These are phyloP conservation scores for Hamamelis virginiana DNA, from an alignment of 164 flowering plant genomes.

Conservation along the genomic window DNA sequence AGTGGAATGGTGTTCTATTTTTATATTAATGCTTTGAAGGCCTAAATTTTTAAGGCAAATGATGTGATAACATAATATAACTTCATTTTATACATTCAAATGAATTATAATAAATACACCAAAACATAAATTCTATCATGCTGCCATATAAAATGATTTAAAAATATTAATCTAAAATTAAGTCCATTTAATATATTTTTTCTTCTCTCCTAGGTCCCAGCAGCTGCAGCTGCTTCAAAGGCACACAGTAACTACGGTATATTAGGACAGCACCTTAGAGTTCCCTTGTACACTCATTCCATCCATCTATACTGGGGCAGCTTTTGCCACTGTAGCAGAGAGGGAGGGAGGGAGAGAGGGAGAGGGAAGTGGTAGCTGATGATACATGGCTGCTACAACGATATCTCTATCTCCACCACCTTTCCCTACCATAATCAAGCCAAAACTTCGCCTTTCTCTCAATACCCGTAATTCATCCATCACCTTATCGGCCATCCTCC, in stretches of 20 bases:
- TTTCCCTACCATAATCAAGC: conserved; percentile 17
- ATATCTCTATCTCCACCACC: conserved; percentile 23
- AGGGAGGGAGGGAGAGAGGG: conserved; percentile 12
- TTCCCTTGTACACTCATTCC: not conserved
- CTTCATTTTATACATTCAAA: no score
- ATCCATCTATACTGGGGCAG: not conserved
- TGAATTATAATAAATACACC: no score
- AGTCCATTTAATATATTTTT: no score
- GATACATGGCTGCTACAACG: conserved; percentile 38
- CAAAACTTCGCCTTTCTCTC: conserved; percentile 9
- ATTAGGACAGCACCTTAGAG: not conserved
- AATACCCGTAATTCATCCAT: conserved; percentile 10
- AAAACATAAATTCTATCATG: no score
- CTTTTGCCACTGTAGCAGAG: not conserved
- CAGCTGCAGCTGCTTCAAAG: not conserved
- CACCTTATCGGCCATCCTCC: conserved; percentile 11
- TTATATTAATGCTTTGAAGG: no score
- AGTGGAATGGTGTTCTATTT: no score
- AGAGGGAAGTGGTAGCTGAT: conserved; percentile 18
- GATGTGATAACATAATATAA: no score
- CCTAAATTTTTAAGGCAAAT: no score
- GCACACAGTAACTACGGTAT: not conserved
- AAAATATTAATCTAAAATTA: no score
- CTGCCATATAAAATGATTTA: no score
- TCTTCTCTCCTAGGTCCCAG: no score